These are phyloP conservation scores for Blastobotrys proliferans DNA, from an alignment of 1,139 yeast species.

Conservation along the genomic window DNA sequence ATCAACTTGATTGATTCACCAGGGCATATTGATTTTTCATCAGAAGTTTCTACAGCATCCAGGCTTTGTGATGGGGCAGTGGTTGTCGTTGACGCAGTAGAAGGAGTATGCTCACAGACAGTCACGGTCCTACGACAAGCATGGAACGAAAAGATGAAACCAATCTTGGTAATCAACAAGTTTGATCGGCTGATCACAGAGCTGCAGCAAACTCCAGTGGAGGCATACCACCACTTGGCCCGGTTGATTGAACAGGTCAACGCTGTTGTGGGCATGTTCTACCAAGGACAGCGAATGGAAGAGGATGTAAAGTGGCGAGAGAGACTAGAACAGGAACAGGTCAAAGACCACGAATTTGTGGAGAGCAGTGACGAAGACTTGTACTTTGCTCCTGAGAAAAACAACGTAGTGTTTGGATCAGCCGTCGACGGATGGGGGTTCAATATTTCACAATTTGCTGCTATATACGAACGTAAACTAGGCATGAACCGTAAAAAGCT, in stretches of 20 bases:
- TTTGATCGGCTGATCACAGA: constrained; percentile 84
- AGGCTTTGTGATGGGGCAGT: constrained; percentile 96
- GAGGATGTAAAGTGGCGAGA: constrained; percentile 85
- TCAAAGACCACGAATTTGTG: constrained; percentile 41
- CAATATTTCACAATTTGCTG: constrained; percentile 81
- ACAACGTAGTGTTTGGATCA: constrained; percentile 90
- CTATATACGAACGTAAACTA: constrained; percentile 75
- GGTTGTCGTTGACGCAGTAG: constrained; percentile 92
- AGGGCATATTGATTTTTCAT: constrained; percentile 95
- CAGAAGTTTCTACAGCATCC: constrained; percentile 94
- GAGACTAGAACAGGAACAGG: constrained; percentile 38
- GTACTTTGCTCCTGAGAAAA: constrained; percentile 84
- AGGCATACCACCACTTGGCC: constrained; percentile 77
- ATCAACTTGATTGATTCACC: constrained; percentile 96
- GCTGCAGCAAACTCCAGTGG: constrained; percentile 73
- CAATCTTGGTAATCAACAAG: constrained; percentile 87
- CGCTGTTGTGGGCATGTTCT: constrained; percentile 90
- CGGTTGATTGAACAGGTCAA: constrained; percentile 88
- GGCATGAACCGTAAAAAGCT: constrained; percentile 80
- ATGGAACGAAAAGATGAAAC: constrained; percentile 89
- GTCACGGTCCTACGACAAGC: constrained; percentile 92
- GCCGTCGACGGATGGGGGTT: constrained; percentile 99
- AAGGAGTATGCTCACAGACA: constrained; percentile 97
- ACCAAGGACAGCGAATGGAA: constrained; percentile 89
- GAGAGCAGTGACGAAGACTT: constrained; percentile 80